phyloP scores from a whole-genome alignment of 129 eudicot genomes.

The Apium graveolens region DNA sequence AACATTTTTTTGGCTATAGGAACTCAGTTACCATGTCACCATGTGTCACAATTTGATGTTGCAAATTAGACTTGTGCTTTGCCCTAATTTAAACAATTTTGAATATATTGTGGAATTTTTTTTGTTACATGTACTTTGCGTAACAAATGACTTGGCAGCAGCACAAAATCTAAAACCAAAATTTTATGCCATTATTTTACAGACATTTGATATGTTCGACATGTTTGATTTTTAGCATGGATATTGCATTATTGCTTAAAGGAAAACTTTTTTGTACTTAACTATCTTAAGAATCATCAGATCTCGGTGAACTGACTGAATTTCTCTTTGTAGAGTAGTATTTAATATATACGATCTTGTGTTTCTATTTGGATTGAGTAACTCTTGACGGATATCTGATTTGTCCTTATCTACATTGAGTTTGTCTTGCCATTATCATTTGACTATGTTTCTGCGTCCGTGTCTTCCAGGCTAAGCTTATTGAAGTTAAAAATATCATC shows the following conservation, averaged over 20 bases:
- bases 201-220: not conserved
- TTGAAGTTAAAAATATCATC: slow-evolving; percentile 52
- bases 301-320: not conserved
- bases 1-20: not conserved
- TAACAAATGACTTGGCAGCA: not conserved
- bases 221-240: not conserved
- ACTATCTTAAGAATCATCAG: not conserved
- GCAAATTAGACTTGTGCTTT: not conserved
- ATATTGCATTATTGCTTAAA: not conserved
- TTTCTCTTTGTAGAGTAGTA: not conserved
- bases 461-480: slow-evolving; percentile 61
- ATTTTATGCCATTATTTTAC: not conserved
- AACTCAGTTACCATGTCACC: not conserved
- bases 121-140: not conserved
- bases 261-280: not conserved
- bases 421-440: not conserved
- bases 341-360: not conserved
- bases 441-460: slow-evolving; percentile 4
- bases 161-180: not conserved
- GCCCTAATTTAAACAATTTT: not conserved
- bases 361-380: not conserved
- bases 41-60: not conserved
- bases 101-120: not conserved
- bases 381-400: slow-evolving; percentile 2
- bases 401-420: not conserved